These are phyloP conservation scores for Nemania sp. DNA, from an alignment of 2,329 filamentous ascomycete species.

Conservation along the genomic window DNA sequence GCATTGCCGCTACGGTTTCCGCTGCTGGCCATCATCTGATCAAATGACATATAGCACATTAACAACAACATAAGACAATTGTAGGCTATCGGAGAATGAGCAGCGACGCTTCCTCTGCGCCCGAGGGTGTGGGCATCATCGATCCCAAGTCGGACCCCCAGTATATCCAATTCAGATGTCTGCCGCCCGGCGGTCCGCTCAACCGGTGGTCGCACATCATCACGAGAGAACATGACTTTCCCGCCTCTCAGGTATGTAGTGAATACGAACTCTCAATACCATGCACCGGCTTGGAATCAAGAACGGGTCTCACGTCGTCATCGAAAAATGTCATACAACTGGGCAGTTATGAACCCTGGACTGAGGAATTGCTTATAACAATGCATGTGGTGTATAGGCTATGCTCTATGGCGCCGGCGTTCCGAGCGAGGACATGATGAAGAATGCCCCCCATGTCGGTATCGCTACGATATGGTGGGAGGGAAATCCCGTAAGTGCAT, in stretches of 20 bases:
- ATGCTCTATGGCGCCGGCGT: slow-evolving; percentile 96
- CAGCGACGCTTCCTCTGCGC: slow-evolving; percentile 29
- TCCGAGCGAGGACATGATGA: slow-evolving; percentile 81
- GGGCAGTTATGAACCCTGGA: not conserved
- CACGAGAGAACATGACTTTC: slow-evolving; percentile 86
- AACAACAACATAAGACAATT: not conserved
- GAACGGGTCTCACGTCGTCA: not conserved
- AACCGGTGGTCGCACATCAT: slow-evolving; percentile 87
- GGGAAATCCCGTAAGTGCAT: slow-evolving; percentile 76
- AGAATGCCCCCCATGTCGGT: slow-evolving; percentile 86
- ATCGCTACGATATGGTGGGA: slow-evolving; percentile 97
- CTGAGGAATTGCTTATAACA: not conserved
- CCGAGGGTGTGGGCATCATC: slow-evolving; percentile 32
- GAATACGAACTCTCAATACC: not conserved
- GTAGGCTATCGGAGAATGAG: slow-evolving; percentile 15
- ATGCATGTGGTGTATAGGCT: slow-evolving; percentile 58
- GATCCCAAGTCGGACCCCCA: slow-evolving; percentile 54
- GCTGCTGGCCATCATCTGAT: not conserved
- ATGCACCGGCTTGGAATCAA: not conserved
- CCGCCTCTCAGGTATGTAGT: slow-evolving; percentile 75
- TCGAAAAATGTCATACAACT: not conserved
- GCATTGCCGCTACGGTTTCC: not conserved
- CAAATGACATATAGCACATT: not conserved
- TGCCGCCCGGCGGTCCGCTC: slow-evolving; percentile 61
- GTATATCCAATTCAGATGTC: slow-evolving; percentile 57